Evolutionary conservation across 345 rosid species (phyloP).

Genomic region (Orychophragmus violaceus): DNA sequence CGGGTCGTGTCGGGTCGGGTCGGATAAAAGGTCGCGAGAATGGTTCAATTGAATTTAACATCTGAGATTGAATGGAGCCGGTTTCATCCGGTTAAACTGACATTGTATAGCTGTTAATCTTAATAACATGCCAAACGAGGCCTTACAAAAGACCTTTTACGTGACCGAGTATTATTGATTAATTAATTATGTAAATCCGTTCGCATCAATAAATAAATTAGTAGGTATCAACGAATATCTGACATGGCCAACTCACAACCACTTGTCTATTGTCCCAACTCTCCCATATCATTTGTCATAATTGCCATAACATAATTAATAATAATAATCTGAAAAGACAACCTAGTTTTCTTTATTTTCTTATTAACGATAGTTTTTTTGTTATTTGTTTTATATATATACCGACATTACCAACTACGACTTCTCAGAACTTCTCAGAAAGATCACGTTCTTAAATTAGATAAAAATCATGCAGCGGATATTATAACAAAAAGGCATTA

Average conservation of each 20-base stretch:
- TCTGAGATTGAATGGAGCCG: neutral
- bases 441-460: neutral
- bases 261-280: conserved; percentile 5
- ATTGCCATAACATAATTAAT: neutral
- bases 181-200: neutral
- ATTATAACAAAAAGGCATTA: no score
- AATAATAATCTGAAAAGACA: conserved; percentile 2
- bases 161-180: neutral
- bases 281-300: neutral
- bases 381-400: neutral
- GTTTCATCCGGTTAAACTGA: neutral
- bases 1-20: conserved; percentile 9
- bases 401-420: neutral
- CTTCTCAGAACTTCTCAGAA: no score
- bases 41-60: neutral
- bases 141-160: neutral
- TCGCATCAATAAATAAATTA: neutral
- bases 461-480: no score
- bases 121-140: neutral
- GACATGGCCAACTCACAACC: conserved; percentile 27
- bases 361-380: neutral
- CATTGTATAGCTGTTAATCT: neutral
- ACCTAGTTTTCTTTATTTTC: neutral
- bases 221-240: neutral
- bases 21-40: neutral